phyloP scores from a whole-genome alignment of 1,284 basidiomycete species.

The Trametes pubescens region DNA sequence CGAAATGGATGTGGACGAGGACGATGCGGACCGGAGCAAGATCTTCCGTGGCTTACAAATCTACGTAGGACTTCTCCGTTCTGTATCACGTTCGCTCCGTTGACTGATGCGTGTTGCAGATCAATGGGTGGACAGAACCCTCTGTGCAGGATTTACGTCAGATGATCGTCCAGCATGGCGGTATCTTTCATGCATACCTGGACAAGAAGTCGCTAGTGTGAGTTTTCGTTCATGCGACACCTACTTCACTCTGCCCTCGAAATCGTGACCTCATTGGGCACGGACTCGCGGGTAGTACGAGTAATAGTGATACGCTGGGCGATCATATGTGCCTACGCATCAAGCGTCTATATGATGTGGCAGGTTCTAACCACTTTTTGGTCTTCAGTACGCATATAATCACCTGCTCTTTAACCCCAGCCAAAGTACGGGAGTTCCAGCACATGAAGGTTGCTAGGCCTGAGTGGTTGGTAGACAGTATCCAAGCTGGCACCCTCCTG shows the following conservation, averaged over 20 bases:
- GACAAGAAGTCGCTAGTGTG: conserved; percentile 81
- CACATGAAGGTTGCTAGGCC: conserved; percentile 89
- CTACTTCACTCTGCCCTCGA: no score
- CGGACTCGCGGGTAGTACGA: no score
- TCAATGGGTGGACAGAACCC: conserved; percentile 92
- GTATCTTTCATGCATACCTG: conserved; percentile 85
- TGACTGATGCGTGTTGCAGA: conserved; percentile 51
- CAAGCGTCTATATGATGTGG: no score
- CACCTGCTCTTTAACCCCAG: conserved; percentile 89
- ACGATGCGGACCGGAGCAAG: conserved; percentile 44
- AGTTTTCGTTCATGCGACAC: conserved; percentile 39
- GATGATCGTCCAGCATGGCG: conserved; percentile 86
- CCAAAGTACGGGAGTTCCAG: conserved; percentile 89
- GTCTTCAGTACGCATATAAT: conserved; percentile 84
- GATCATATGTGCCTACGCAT: no score
- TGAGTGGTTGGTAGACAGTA: conserved; percentile 87
- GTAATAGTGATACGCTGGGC: no score
- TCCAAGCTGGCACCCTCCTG: conserved; percentile 69
- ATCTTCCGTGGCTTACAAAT: conserved; percentile 81
- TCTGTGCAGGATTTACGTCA: conserved; percentile 87
- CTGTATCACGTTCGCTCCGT: no score
- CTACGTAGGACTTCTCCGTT: conserved; percentile 63
- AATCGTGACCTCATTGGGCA: no score
- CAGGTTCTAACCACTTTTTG: background rate
- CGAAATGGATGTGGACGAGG: conserved; percentile 52